Conservation (phyloP, 73 alveolate genomes). For the Paramecium sonneborni region DNA sequence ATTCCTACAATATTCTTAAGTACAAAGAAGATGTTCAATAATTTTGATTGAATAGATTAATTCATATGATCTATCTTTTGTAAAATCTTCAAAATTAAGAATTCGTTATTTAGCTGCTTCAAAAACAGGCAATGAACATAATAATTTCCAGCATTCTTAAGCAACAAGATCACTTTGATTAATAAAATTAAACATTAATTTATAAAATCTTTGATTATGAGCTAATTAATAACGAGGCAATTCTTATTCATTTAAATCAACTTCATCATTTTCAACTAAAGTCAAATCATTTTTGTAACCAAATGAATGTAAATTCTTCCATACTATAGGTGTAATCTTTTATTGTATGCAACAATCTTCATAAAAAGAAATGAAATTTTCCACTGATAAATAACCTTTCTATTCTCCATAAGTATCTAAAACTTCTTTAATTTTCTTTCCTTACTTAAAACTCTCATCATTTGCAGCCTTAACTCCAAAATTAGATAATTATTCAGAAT, state of each 20-base stretch:
- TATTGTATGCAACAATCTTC: slow-evolving; percentile 51
- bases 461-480: slow-evolving; percentile 79
- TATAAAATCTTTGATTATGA: slow-evolving; percentile 73
- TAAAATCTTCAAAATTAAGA: background rate
- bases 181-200: slow-evolving; percentile 36
- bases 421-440: slow-evolving; percentile 66
- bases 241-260: slow-evolving; percentile 47
- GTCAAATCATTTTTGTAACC: slow-evolving; percentile 79
- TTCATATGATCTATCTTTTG: slow-evolving; percentile 27
- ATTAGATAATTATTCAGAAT: slow-evolving; percentile 67
- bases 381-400: slow-evolving; percentile 64
- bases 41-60: background rate
- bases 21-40: background rate
- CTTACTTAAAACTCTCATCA: slow-evolving; percentile 73
- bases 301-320: slow-evolving; percentile 78
- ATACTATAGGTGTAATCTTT: slow-evolving; percentile 73
- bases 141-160: slow-evolving; percentile 78
- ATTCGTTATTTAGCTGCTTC: background rate
- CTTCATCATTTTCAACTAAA: slow-evolving; percentile 51
- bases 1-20: background rate
- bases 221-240: slow-evolving; percentile 84
- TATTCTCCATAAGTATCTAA: slow-evolving; percentile 69
- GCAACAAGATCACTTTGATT: slow-evolving; percentile 62
- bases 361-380: slow-evolving; percentile 79
- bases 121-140: slow-evolving; percentile 55